Evolutionary conservation across 257 asterid genomes (phyloP), one percentile per base, ranked within the genome.

Genomic region (Solanum chmielewskii): DNA sequence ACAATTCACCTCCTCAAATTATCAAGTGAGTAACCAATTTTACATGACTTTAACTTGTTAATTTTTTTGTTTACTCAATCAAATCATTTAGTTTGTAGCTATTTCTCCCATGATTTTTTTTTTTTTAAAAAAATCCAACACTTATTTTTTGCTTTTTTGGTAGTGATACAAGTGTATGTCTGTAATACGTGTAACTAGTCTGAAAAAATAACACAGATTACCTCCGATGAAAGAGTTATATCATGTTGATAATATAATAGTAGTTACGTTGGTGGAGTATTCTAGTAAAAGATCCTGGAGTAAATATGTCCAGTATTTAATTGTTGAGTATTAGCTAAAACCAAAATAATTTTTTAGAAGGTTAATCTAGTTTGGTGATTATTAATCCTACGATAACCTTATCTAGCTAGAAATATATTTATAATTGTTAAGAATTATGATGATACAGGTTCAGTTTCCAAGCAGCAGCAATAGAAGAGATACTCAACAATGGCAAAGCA

Each of bases 391-490:
- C 16, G 77, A 31, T 31, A 31, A 16, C n/a, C 7, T 31, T 70
- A 31, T 31, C 9, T 70, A 37, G 39, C 39, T 37, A 5, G 39
- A 37, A 37, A 37, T 37, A 37, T 37, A 37, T 37, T 37, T 37
- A 37, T 6, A 5, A 5, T 37, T 37, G 6, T 37, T 80, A 8
- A 15, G 75, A 27, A 14, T 64, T 23, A 70, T 37, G 52, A 75
- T 75, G 59, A 76, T 88, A 6, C 75, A 87, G 89, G 86, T 90
- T 85, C 92, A 93, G 87, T 94, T 88, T 74, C 88, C 93, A n/a
- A 92, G 93, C 93, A 90, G 93, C 92, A 90, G 87, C 86, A 86
- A 78, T 49, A 91, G 91, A 80, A 80, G 44, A 60, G 70, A 70
- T 20, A 13, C 9, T 78, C 90, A 92, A 87, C 90, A 91, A 83